Base-by-base conservation (phyloP, 768 basidiomycete species). In the Rhodotorula babjevae region DNA sequence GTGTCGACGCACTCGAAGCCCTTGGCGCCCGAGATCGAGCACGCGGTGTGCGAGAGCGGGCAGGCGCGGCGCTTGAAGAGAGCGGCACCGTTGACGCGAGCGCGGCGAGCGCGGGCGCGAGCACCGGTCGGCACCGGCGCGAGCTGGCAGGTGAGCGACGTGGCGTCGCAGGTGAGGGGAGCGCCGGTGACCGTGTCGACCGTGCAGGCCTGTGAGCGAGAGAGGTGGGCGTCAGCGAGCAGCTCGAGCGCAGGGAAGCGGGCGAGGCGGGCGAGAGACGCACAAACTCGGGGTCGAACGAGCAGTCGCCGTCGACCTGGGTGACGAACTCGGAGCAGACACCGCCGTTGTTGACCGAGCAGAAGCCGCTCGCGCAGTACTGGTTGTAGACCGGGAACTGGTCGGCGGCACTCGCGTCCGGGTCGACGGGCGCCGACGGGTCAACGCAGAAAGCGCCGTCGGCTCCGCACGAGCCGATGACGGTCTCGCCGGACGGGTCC, bases 1-100 rank as follows among this genome's bases (percentile, higher is more conserved):
- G 49, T 63, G 69, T 75, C 73, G 56, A 75, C 62, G 67, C 74
- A 75, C 55, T 75, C 74, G 67, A 75, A 75, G 46, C 69, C 67
- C 7, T 31, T 29, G 19, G 23, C 3, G 21, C 69, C 70, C 27
- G 42, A 33, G 56, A 75, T 40, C 0, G 58, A 0, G 67, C 74
- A 75, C 14, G 74, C 62, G 15, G 60, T 44, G 70, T 71, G 67
- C 33, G 53, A 57, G 2, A 53, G 29, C n/a, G 70, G 60, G 64
- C 74, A 75, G 33, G 40, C 31, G 31, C 50, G 40, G 53, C 63
- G 55, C 12, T 29, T 44, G 71, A 53, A 25, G 62, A 62, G 52
- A 6, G 67, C 44, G 31, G 25, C 44, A 23, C 50, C 50, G 50
- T 52, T 52, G 36, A 18, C 33, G 12, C 15, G 21, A 15, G 33